Conservation (phyloP, 2,329 filamentous ascomycete species). For the Aspergillus persii region DNA sequence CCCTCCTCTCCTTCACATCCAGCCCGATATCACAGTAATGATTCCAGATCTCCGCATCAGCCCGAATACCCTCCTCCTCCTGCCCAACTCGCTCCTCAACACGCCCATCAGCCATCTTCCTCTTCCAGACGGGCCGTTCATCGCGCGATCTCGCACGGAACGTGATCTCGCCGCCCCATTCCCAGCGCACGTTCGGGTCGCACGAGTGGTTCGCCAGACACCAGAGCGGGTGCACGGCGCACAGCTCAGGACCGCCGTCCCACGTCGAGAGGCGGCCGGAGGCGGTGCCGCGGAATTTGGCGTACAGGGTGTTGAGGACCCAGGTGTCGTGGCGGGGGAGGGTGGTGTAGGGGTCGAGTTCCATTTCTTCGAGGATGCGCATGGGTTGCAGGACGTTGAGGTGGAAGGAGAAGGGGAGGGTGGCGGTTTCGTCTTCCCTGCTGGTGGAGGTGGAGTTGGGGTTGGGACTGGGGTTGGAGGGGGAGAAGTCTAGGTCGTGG, state of each 20-base stretch:
- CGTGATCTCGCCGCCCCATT: slow-evolving; percentile 64
- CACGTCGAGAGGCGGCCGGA: slow-evolving; percentile 75
- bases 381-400: slow-evolving; percentile 59
- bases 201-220: slow-evolving; percentile 96
- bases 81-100: slow-evolving; percentile 44
- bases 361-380: slow-evolving; percentile 63
- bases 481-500: slow-evolving; percentile 31
- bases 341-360: slow-evolving; percentile 56
- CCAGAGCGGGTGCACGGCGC: slow-evolving; percentile 93
- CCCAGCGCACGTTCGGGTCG: slow-evolving; percentile 91
- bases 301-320: slow-evolving; percentile 85
- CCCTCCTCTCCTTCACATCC: slow-evolving; percentile 74
- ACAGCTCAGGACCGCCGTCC: slow-evolving; percentile 83
- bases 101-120: slow-evolving; percentile 19
- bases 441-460: background rate
- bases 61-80: slow-evolving; percentile 52
- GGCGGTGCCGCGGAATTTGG: slow-evolving; percentile 90
- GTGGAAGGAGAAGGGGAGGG: slow-evolving; percentile 61
- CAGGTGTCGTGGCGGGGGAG: slow-evolving; percentile 46
- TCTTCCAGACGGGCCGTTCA: slow-evolving; percentile 39
- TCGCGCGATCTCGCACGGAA: slow-evolving; percentile 33
- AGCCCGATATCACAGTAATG: slow-evolving; percentile 90
- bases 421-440: slow-evolving; percentile 34
- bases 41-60: slow-evolving; percentile 82
- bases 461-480: background rate